A percentile compares a stretch with the other conserved stretches of the same genome.
These are phyloP conservation scores for Akanthomyces muscarius DNA, from an alignment of 2,329 filamentous ascomycete species.

Conservation along the genomic window DNA sequence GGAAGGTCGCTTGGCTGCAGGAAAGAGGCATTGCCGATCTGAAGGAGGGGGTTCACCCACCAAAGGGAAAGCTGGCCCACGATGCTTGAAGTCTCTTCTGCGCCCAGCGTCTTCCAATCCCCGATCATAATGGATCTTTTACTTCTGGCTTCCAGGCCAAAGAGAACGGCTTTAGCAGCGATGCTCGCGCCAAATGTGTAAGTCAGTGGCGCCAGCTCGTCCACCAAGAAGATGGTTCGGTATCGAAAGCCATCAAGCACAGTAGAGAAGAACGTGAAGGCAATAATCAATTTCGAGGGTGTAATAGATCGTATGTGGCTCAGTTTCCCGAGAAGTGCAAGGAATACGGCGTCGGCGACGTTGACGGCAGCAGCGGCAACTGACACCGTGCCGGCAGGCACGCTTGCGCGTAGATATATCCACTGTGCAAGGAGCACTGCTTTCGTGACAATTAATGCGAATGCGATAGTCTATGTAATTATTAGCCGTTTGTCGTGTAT, in stretches of 20 bases:
- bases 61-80: conserved; percentile 21
- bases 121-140: conserved; percentile 23
- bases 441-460: background rate
- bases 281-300: conserved; percentile 36
- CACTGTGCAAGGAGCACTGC: background rate
- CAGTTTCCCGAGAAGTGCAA: conserved; percentile 27
- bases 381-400: background rate
- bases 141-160: conserved; percentile 20
- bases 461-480: background rate
- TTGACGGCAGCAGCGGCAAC: conserved; percentile 26
- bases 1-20: conserved; percentile 11
- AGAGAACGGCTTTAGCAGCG: conserved; percentile 26
- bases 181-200: conserved; percentile 28
- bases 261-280: conserved; percentile 35
- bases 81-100: conserved; percentile 31
- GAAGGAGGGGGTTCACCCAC: conserved; percentile 23
- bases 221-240: conserved; percentile 36
- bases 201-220: conserved; percentile 15
- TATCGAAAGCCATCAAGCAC: conserved; percentile 36
- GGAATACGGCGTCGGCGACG: conserved; percentile 24
- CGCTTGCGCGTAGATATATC: background rate
- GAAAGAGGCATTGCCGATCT: conserved; percentile 14
- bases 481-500: background rate
- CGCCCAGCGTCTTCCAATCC: conserved; percentile 18
- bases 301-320: conserved; percentile 33